Conservation (phyloP, 768 basidiomycete species). For the Hypholoma fasciculare region DNA sequence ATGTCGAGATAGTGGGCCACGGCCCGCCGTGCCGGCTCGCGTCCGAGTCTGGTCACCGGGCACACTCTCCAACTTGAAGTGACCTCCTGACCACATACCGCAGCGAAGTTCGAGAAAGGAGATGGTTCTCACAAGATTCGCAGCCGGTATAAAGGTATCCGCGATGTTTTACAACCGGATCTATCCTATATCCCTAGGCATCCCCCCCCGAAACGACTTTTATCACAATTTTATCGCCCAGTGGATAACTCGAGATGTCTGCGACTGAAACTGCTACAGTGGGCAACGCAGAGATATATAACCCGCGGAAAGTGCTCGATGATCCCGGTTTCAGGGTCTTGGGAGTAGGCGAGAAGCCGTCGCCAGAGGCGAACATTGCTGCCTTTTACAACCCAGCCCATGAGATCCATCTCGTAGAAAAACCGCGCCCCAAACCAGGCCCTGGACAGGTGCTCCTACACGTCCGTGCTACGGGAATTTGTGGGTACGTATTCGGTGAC, state of each 20-base stretch:
- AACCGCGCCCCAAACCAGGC: conserved; percentile 58
- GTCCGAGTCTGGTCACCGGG: not conserved
- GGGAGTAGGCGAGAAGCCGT: conserved; percentile 47
- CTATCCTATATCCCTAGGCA: not conserved
- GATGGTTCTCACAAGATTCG: not conserved
- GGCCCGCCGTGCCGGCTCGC: conserved; percentile 1
- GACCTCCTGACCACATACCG: conserved; percentile 4
- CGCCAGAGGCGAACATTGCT: conserved; percentile 53
- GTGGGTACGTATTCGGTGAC: conserved; percentile 41
- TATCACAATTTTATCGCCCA: not conserved
- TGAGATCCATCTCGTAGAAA: conserved; percentile 68
- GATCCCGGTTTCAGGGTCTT: conserved; percentile 57
- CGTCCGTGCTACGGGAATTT: conserved; percentile 69
- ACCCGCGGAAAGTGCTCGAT: conserved; percentile 55
- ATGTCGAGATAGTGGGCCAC: not conserved
- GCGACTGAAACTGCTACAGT: conserved; percentile 21
- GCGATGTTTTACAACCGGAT: not conserved
- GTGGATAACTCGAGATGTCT: conserved; percentile 21
- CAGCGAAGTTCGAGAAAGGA: not conserved
- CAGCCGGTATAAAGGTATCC: not conserved
- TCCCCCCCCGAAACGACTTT: not conserved
- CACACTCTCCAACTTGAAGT: not conserved
- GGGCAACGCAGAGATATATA: conserved; percentile 48
- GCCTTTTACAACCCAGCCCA: conserved; percentile 65
- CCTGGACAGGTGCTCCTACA: conserved; percentile 67